Percentiles rank a stretch among this genome's conserved stretches.
Conservation (phyloP, 768 basidiomycete species). For the Hericium erinaceus region DNA sequence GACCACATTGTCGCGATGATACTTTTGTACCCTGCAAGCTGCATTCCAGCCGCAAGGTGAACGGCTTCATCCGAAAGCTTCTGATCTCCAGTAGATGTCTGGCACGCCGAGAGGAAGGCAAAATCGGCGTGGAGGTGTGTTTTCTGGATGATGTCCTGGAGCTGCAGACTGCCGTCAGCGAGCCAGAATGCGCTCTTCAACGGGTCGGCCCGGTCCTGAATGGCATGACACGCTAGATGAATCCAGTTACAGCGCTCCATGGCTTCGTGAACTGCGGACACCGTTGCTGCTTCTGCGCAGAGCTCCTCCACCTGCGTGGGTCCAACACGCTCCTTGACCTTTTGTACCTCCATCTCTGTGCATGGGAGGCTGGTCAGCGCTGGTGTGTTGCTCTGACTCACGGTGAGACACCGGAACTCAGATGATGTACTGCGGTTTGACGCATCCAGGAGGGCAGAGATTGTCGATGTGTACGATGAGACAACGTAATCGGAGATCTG, state of each 20-base stretch:
- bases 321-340: neutral
- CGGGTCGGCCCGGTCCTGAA: neutral
- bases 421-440: too few species aligned
- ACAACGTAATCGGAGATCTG: neutral
- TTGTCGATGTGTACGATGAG: neutral
- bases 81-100: slow-evolving; percentile 16
- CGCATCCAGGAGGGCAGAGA: neutral
- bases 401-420: neutral
- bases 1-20: slow-evolving; percentile 8
- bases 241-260: neutral
- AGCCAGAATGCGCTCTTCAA: neutral
- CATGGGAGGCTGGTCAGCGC: neutral
- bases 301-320: neutral
- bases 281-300: neutral
- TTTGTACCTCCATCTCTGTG: neutral
- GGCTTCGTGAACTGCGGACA: neutral
- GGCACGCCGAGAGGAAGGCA: slow-evolving; percentile 18
- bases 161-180: neutral
- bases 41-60: slow-evolving; percentile 19
- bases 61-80: slow-evolving; percentile 14
- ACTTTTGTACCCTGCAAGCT: slow-evolving; percentile 9
- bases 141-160: neutral
- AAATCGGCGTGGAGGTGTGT: slow-evolving; percentile 8
- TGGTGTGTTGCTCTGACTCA: neutral
- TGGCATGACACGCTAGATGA: neutral